Evolutionary conservation across 1,139 yeast genomes (phyloP).

Genomic region (Meyerozyma sp.): DNA sequence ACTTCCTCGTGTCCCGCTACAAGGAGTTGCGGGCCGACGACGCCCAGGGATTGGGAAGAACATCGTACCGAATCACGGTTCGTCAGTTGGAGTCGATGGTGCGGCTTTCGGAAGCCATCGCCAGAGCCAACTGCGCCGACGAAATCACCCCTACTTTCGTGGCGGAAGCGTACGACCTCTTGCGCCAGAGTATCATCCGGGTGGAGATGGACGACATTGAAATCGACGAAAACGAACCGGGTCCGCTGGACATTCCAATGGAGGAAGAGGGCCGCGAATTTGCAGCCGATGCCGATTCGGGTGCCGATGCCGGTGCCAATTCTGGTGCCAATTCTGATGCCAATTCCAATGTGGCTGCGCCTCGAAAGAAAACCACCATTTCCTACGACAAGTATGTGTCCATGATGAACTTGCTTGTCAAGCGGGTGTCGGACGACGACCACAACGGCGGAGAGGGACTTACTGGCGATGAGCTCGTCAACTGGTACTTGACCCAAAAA

Average conservation of each 20-base stretch:
- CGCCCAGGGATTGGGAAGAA: constrained; percentile 84
- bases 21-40: constrained; percentile 87
- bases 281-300: neutral
- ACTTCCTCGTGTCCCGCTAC: constrained; percentile 70
- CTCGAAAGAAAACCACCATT: constrained; percentile 22
- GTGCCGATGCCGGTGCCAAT: too few species aligned
- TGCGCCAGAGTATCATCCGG: constrained; percentile 87
- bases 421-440: constrained; percentile 59
- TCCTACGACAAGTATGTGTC: constrained; percentile 83
- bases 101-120: constrained; percentile 92
- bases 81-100: constrained; percentile 95
- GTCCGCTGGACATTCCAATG: too few species aligned
- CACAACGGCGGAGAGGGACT: constrained; percentile 57
- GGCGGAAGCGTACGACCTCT: constrained; percentile 86
- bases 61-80: constrained; percentile 90
- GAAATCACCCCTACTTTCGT: constrained; percentile 84
- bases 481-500: constrained; percentile 74
- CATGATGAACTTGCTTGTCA: constrained; percentile 77
- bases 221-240: constrained; percentile 44
- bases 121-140: constrained; percentile 93
- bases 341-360: neutral
- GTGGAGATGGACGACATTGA: constrained; percentile 95
- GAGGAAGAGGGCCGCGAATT: constrained; percentile 13
- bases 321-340: too few species aligned
- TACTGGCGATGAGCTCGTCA: constrained; percentile 63